Percentiles rank a stretch among this genome's conserved stretches.
Conservation (phyloP, 2,329 filamentous ascomycete genomes). For the Rhexocercosporidium sp. region DNA sequence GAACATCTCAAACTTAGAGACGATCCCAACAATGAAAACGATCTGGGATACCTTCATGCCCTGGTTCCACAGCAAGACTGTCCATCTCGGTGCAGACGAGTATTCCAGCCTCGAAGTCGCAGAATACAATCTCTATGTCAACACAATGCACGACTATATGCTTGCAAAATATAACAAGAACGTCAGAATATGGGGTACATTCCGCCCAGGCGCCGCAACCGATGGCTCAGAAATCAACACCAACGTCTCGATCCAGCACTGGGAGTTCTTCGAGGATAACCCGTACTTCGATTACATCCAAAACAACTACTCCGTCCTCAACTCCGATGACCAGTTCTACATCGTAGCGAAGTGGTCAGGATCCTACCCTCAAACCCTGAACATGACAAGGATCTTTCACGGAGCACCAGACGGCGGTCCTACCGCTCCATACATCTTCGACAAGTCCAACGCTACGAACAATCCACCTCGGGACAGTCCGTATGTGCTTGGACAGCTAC, state of each 20-base stretch:
- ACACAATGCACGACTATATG: constrained; percentile 56
- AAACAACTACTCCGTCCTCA: constrained; percentile 56
- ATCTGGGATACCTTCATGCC: constrained; percentile 59
- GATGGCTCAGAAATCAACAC: constrained; percentile 46
- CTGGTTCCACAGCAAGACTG: constrained; percentile 61
- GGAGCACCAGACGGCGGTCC: constrained; percentile 48
- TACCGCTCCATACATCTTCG: constrained; percentile 57
- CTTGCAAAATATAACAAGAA: constrained; percentile 46
- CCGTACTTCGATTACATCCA: constrained; percentile 43
- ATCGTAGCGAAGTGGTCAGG: constrained; percentile 55
- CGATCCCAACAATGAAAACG: constrained; percentile 56
- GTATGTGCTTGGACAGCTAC: constrained; percentile 53
- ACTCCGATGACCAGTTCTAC: constrained; percentile 59
- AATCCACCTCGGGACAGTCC: constrained; percentile 50
- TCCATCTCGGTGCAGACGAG: constrained; percentile 62
- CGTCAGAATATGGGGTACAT: constrained; percentile 62
- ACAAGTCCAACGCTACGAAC: constrained; percentile 52
- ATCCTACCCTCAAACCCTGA: constrained; percentile 52
- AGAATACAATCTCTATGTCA: constrained; percentile 59
- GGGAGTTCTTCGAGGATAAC: constrained; percentile 59
- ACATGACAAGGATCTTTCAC: constrained; percentile 53
- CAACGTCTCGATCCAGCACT: constrained; percentile 59
- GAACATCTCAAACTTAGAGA: constrained; percentile 60
- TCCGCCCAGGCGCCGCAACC: constrained; percentile 49
- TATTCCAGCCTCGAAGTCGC: constrained; percentile 52